Conservation (phyloP, 2,329 filamentous ascomycete genomes). For the Thielaviopsis populi region DNA sequence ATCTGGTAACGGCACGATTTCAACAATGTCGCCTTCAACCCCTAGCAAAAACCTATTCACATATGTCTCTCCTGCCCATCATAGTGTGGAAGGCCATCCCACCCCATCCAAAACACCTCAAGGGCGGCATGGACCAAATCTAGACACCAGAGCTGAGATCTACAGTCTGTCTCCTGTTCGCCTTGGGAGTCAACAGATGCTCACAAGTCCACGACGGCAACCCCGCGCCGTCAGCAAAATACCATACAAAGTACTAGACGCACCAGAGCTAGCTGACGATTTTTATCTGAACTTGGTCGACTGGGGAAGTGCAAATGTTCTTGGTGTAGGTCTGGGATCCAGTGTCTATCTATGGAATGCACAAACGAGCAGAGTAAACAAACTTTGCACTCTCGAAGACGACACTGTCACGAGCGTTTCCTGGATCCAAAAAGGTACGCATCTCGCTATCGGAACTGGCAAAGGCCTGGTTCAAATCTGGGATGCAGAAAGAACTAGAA, state of each 20-base stretch:
- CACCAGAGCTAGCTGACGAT: constrained; percentile 88
- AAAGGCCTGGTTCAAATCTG: constrained; percentile 95
- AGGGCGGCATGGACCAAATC: constrained; percentile 71
- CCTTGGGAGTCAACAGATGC: constrained; percentile 81
- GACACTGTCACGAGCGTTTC: constrained; percentile 93
- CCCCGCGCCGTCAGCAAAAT: constrained; percentile 88
- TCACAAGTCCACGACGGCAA: constrained; percentile 77
- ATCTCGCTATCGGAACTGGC: constrained; percentile 86
- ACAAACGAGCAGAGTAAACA: constrained; percentile 76
- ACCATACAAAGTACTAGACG: constrained; percentile 93
- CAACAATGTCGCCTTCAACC: constrained; percentile 75
- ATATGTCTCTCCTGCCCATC: constrained; percentile 67
- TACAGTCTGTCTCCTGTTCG: constrained; percentile 93
- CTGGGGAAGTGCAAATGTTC: constrained; percentile 88
- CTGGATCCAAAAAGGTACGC: constrained; percentile 96
- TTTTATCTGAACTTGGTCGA: constrained; percentile 97
- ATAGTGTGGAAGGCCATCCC: constrained; percentile 59
- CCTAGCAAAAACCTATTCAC: constrained; percentile 95
- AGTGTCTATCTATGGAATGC: constrained; percentile 99
- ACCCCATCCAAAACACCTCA: constrained; percentile 83
- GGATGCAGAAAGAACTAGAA: constrained; percentile 77
- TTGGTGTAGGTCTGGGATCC: constrained; percentile 81
- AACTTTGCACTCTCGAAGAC: constrained; percentile 80
- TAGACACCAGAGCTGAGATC: constrained; percentile 80
- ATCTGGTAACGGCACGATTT: constrained; percentile 47